Evolutionary conservation across 345 rosid genomes (phyloP).

Genomic region (Hypericum perforatum): DNA sequence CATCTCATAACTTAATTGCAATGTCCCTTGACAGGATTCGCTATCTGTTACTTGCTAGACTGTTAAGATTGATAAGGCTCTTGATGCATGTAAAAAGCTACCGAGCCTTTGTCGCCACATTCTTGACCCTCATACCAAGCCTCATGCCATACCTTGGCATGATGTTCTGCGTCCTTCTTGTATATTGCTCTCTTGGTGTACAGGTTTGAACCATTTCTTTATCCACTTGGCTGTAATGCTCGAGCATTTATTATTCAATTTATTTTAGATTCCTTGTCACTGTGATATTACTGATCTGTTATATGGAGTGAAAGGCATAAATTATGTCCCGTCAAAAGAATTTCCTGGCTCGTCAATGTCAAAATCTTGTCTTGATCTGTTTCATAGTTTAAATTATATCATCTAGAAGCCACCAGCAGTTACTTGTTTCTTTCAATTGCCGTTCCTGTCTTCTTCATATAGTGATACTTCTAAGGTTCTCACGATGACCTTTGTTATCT

Average conservation of each 20-base stretch:
- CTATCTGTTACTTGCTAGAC: conserved; percentile 89
- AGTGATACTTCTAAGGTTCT: too few relatives aligned
- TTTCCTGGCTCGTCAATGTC: too few relatives aligned
- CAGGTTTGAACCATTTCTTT: conserved; percentile 40
- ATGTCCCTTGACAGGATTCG: conserved; percentile 61
- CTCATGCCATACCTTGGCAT: conserved; percentile 91
- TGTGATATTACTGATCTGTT: conserved; percentile 3
- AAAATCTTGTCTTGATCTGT: too few relatives aligned
- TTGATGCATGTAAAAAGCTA: conserved; percentile 65
- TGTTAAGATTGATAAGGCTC: conserved; percentile 82
- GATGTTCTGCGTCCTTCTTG: conserved; percentile 72
- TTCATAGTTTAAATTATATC: too few relatives aligned
- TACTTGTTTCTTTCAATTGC: too few relatives aligned
- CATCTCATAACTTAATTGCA: neutral
- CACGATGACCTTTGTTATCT: neutral
- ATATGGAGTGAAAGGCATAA: too few relatives aligned
- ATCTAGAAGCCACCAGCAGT: too few relatives aligned
- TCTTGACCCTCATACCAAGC: conserved; percentile 84
- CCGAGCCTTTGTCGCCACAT: conserved; percentile 86
- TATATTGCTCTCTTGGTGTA: conserved; percentile 88
- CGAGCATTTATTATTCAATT: neutral
- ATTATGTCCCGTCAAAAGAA: too few relatives aligned
- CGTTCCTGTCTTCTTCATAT: too few relatives aligned
- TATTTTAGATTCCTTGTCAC: neutral
- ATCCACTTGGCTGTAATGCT: neutral